Evolutionary conservation across 2,329 filamentous ascomycete genomes (phyloP), one percentile per base, ranked within the genome.

Genomic region (Cytospora piceicola): DNA sequence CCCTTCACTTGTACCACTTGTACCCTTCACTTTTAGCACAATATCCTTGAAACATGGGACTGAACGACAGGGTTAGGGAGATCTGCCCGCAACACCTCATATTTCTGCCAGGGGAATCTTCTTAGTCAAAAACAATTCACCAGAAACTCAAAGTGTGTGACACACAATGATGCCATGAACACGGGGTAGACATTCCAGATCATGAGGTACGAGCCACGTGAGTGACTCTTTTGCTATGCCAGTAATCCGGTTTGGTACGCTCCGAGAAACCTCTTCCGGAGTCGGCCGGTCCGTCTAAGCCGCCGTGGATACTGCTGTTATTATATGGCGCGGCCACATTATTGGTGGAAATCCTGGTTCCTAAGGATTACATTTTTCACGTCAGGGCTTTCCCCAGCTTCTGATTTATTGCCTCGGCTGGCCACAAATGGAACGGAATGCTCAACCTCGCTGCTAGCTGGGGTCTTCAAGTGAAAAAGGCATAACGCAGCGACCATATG

Each of bases 271-370:
- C 51, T 24, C 52, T 65, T 62, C 22, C 46, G 61, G 29, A 29
- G 49, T 29, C 34, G 30, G 49, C 53, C 65, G 62, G 59, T 62
- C 65, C 65, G 65, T 24, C 27, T 58, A 32, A 36, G 32, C 58
- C 58, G 58, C 22, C 36, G n/a, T 55, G 54, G 52, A 51, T 54
- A 53, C 22, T 56, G 24, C 24, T 17, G 29, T 24, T 24, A 22
- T 4, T 20, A 27, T 22, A 34, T 22, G 42, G 24, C 32, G 46
- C 30, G 24, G 15, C n/a, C 24, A 49, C 34, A 27, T 64, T 36
- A 67, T 67, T 67, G 66, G 66, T 67, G 66, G 66, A 67, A 63
- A 54, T 51, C 20, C 11, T 49, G 51, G 29, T 8, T 56, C 29
- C 22, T 27, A 30, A 39, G 17, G 15, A n/a, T n/a, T 8, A 14